Conservation (phyloP, 2,329 filamentous ascomycete genomes). For the Leptographium procerum region DNA sequence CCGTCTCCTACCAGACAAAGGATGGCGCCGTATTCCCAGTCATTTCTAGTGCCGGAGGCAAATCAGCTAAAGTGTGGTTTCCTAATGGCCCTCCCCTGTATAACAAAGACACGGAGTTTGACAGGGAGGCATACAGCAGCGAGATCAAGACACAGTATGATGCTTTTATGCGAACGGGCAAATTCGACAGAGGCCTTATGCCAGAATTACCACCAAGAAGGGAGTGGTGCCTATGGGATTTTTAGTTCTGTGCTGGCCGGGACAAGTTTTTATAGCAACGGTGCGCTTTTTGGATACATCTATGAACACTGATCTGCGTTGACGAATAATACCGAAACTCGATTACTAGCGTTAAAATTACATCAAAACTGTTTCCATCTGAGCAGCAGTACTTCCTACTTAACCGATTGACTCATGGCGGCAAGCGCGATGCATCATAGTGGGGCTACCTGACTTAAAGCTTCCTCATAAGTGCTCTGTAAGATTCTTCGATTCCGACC, state of each 20-base stretch:
- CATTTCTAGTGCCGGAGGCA: constrained; percentile 9
- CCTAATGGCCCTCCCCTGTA: constrained; percentile 56
- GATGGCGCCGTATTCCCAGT: constrained; percentile 20
- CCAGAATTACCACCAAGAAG: constrained; percentile 67
- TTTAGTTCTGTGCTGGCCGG: constrained; percentile 31
- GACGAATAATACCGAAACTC: too few species aligned
- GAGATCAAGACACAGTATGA: constrained; percentile 46
- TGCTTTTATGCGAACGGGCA: constrained; percentile 51
- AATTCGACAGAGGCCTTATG: constrained; percentile 60
- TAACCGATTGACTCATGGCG: background rate
- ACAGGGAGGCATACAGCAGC: constrained; percentile 36
- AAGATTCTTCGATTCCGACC: background rate
- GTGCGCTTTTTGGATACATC: background rate
- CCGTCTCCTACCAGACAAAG: constrained; percentile 28
- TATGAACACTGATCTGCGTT: background rate
- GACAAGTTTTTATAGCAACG: background rate
- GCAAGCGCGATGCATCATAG: background rate
- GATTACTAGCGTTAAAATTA: too few species aligned
- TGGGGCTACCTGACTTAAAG: background rate
- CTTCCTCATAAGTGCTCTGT: background rate
- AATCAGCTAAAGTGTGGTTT: constrained; percentile 55
- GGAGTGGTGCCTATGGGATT: constrained; percentile 65
- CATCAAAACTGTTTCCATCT: too few species aligned
- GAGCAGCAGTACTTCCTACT: background rate
- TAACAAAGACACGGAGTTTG: constrained; percentile 50